A percentile compares a stretch with the other conserved stretches of the same genome.
phyloP scores from a whole-genome alignment of 805 yeast genomes.

The Tetrapisispora nanseiensis region DNA sequence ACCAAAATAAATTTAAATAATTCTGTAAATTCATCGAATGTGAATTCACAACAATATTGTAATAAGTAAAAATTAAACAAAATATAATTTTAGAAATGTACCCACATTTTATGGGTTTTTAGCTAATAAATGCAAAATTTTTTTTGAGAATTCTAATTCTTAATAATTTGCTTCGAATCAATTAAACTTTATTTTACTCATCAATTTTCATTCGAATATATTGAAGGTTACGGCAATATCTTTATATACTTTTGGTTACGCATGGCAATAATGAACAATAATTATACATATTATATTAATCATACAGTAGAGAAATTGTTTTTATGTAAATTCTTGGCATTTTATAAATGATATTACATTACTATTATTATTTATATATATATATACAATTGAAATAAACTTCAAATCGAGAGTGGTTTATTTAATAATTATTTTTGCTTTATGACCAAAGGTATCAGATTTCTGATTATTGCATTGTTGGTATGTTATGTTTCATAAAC shows the following conservation, averaged over 20 bases:
- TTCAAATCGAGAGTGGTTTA: not conserved
- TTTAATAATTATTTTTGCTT: not conserved
- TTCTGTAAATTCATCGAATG: not conserved
- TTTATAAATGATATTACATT: not conserved
- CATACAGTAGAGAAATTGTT: no score
- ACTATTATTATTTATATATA: slow-evolving; percentile 1
- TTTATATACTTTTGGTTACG: no score
- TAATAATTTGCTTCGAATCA: no score
- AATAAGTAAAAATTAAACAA: not conserved
- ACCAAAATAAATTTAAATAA: slow-evolving; percentile 35
- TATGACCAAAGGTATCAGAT: not conserved
- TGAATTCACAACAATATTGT: not conserved
- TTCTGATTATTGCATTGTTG: not conserved
- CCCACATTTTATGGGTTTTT: not conserved
- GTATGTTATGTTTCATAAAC: not conserved
- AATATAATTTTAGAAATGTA: not conserved
- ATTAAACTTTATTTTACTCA: no score
- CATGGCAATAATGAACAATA: no score
- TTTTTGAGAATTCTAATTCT: not conserved
- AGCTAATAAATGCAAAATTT: not conserved
- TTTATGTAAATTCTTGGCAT: not conserved
- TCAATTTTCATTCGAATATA: no score
- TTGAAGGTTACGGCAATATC: no score
- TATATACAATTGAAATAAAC: slow-evolving; percentile 2
- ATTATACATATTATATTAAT: no score